Percentiles rank a stretch among this genome's conserved stretches.
Evolutionary conservation across 106 monocot species (phyloP).

Genomic region (Apostasia ramifera): DNA sequence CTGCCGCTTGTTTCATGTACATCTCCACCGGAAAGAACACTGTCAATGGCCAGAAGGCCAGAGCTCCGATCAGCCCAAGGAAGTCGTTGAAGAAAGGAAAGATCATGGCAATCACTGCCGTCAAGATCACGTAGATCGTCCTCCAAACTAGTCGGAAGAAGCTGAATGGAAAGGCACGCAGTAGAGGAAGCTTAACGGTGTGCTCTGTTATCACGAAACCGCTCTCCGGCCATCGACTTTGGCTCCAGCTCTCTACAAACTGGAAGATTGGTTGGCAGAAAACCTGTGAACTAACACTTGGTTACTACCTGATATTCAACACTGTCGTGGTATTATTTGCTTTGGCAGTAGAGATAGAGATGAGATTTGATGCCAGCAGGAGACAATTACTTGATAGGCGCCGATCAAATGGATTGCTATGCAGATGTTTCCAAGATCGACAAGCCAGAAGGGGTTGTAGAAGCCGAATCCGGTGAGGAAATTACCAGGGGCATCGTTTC

Average conservation of each 20-base stretch:
- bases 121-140: conserved; percentile 21
- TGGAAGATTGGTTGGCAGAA: conserved; percentile 40
- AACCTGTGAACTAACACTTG: conserved; percentile 14
- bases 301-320: no score
- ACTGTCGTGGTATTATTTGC: no score
- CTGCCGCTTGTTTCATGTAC: conserved; percentile 31
- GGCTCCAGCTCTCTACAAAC: conserved; percentile 22
- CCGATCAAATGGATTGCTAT: conserved; percentile 76
- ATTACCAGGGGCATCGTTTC: conserved; percentile 70
- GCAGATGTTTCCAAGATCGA: conserved; percentile 50
- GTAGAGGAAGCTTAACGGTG: conserved; percentile 5
- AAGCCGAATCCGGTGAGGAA: conserved; percentile 87
- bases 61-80: conserved; percentile 28
- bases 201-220: conserved; percentile 11
- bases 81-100: conserved; percentile 49
- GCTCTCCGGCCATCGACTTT: conserved; percentile 11
- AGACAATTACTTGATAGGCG: conserved; percentile 74
- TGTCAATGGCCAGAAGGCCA: conserved; percentile 46
- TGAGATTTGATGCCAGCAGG: background rate
- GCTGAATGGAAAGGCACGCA: conserved; percentile 10
- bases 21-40: conserved; percentile 31
- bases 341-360: no score
- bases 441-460: conserved; percentile 76
- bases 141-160: conserved; percentile 27
- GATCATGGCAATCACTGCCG: conserved; percentile 29